A percentile compares a stretch with the other conserved stretches of the same genome.
Conservation (phyloP, 2,329 filamentous ascomycete species). For the Passalora sequoiae region DNA sequence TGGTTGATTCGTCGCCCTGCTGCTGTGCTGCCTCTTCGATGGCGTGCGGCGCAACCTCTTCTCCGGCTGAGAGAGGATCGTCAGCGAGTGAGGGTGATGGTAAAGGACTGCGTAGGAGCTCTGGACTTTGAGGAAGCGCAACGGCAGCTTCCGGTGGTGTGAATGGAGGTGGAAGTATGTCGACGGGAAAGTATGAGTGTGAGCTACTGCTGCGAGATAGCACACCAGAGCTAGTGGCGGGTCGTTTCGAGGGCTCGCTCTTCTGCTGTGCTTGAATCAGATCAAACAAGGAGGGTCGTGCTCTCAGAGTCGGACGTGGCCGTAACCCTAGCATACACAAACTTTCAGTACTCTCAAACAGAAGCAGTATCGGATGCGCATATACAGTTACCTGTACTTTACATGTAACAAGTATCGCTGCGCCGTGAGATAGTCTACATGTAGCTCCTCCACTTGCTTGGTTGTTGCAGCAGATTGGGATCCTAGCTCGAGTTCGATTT, state of each 20-base stretch:
- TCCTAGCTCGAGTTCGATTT: too few relatives aligned
- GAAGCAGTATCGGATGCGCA: too few relatives aligned
- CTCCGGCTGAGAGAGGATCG: conserved; percentile 6
- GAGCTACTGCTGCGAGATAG: not conserved
- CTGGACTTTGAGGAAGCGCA: conserved; percentile 20
- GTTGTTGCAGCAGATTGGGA: too few relatives aligned
- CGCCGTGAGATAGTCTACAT: too few relatives aligned
- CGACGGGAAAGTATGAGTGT: conserved; percentile 7
- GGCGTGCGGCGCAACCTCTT: conserved; percentile 13
- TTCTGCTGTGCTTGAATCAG: conserved; percentile 47
- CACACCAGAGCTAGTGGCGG: conserved; percentile 3
- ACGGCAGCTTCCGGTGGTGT: conserved; percentile 17
- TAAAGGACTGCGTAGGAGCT: conserved; percentile 7
- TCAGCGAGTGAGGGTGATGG: conserved; percentile 8
- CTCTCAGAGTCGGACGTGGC: conserved; percentile 54
- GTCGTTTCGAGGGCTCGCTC: conserved; percentile 9
- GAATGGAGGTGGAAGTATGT: conserved; percentile 9
- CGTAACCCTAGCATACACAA: conserved; percentile 49
- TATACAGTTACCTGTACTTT: too few relatives aligned
- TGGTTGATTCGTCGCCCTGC: conserved; percentile 12
- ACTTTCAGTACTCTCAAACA: too few relatives aligned
- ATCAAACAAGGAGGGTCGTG: conserved; percentile 59
- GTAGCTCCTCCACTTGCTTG: too few relatives aligned
- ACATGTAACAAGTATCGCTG: too few relatives aligned
- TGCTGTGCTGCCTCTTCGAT: conserved; percentile 14